Conservation (phyloP, 495 filamentous ascomycete species). For the Aspergillus incahuasiensis region DNA sequence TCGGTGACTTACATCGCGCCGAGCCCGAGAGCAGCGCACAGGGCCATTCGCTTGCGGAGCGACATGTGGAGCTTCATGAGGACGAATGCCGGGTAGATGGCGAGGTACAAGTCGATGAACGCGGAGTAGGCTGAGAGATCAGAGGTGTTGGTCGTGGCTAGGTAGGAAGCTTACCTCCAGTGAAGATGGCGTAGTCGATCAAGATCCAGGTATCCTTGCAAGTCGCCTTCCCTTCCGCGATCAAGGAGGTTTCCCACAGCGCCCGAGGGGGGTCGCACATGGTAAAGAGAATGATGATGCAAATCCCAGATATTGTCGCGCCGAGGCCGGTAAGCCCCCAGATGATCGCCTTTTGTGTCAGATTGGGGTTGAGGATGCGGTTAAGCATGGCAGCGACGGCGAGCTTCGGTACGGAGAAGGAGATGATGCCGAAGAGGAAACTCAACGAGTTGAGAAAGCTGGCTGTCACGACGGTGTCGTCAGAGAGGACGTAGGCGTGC, state of each 20-base stretch:
- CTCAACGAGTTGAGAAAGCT: slow-evolving; percentile 20
- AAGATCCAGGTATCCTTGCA: slow-evolving; percentile 30
- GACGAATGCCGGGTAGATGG: slow-evolving; percentile 28
- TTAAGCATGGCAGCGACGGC: slow-evolving; percentile 24
- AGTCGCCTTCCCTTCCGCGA: slow-evolving; percentile 18
- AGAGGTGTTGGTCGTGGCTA: neutral
- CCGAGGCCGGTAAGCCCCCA: slow-evolving; percentile 19
- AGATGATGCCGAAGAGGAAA: slow-evolving; percentile 27
- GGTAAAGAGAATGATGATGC: slow-evolving; percentile 27
- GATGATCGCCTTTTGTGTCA: slow-evolving; percentile 10
- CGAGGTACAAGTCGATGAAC: slow-evolving; percentile 33
- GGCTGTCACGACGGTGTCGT: slow-evolving; percentile 15
- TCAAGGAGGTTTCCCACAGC: slow-evolving; percentile 25
- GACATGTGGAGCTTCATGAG: slow-evolving; percentile 38
- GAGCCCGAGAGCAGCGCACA: slow-evolving; percentile 32
- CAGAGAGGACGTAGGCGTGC: slow-evolving; percentile 16
- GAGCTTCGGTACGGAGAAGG: slow-evolving; percentile 27
- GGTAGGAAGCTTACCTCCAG: slow-evolving; percentile 25
- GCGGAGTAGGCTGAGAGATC: slow-evolving; percentile 28
- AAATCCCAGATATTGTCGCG: slow-evolving; percentile 17
- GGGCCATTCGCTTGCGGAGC: slow-evolving; percentile 32
- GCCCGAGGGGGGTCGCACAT: slow-evolving; percentile 25
- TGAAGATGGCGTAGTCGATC: slow-evolving; percentile 37
- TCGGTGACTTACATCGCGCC: slow-evolving; percentile 29
- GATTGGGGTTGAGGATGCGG: slow-evolving; percentile 24